A percentile compares a stretch with the other conserved stretches of the same genome.
Evolutionary conservation across 257 asterid genomes (phyloP).

Genomic region (Leptodermis oblonga): DNA sequence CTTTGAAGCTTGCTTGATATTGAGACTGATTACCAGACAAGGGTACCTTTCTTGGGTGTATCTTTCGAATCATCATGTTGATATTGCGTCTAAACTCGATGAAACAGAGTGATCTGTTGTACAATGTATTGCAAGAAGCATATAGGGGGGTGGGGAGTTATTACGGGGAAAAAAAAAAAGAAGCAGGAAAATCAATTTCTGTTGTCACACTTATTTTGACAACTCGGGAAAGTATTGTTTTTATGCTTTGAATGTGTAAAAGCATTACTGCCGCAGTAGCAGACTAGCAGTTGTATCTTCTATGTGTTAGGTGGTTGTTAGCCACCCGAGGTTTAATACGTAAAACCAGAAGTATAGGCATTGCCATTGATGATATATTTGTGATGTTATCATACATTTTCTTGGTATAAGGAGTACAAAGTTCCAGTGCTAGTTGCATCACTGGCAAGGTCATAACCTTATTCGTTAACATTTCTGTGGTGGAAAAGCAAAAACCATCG

Average conservation of each 20-base stretch:
- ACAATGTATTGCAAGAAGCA: conserved; percentile 7
- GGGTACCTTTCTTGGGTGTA: not conserved
- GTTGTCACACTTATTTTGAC: conserved; percentile 1
- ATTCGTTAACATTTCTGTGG: no score
- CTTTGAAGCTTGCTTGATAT: not conserved
- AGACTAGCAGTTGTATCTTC: not conserved
- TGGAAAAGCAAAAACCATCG: no score
- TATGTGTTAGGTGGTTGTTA: not conserved
- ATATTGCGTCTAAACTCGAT: not conserved
- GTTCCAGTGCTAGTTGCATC: not conserved
- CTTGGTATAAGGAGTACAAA: not conserved
- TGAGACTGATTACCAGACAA: conserved; percentile 5
- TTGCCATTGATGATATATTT: conserved; percentile 2
- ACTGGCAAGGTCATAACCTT: no score
- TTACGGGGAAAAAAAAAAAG: not conserved
- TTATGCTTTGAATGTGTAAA: not conserved
- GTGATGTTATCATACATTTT: not conserved
- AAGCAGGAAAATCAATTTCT: not conserved
- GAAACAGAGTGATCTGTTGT: not conserved
- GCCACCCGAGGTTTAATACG: not conserved
- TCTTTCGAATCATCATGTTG: not conserved
- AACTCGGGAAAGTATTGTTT: not conserved
- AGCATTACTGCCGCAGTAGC: not conserved
- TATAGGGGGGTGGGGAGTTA: not conserved
- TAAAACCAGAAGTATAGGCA: not conserved